Evolutionary conservation across 2,329 filamentous ascomycete species (phyloP).

Genomic region (Trichophyton schoenleinii): DNA sequence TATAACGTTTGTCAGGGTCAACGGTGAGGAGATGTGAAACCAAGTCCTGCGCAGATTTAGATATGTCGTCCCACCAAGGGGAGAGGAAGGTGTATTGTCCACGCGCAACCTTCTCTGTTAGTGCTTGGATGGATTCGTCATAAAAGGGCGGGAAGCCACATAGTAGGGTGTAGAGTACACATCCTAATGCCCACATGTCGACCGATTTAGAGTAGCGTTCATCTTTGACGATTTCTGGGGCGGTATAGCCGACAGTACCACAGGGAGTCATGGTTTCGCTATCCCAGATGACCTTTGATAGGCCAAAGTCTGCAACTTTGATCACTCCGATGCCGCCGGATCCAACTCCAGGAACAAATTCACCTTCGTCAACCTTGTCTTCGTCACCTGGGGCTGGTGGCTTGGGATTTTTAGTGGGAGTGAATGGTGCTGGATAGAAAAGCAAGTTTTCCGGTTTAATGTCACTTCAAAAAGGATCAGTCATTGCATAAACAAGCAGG

Average conservation of each 20-base stretch:
- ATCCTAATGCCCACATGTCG: constrained; percentile 98
- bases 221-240: constrained; percentile 97
- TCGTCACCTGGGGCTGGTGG: constrained; percentile 80
- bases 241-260: constrained; percentile 94
- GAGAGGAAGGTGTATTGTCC: constrained; percentile 97
- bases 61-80: constrained; percentile 99
- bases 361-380: constrained; percentile 92
- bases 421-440: constrained; percentile 72
- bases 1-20: constrained; percentile 87
- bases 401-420: constrained; percentile 68
- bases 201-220: constrained; percentile 97
- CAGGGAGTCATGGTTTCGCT: constrained; percentile 98
- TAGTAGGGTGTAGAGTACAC: constrained; percentile 89
- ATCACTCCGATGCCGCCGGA: constrained; percentile 85
- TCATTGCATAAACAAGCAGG: neutral
- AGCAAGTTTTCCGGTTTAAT: constrained; percentile 98
- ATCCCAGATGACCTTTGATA: constrained; percentile 98
- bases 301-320: constrained; percentile 95
- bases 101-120: constrained; percentile 93
- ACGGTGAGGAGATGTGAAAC: constrained; percentile 89
- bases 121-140: constrained; percentile 90
- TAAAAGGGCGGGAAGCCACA: constrained; percentile 98
- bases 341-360: constrained; percentile 71
- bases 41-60: constrained; percentile 82
- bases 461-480: constrained; percentile 47